Conservation (phyloP, 1,284 basidiomycete genomes). For the Tetrapyrgos nigripes region DNA sequence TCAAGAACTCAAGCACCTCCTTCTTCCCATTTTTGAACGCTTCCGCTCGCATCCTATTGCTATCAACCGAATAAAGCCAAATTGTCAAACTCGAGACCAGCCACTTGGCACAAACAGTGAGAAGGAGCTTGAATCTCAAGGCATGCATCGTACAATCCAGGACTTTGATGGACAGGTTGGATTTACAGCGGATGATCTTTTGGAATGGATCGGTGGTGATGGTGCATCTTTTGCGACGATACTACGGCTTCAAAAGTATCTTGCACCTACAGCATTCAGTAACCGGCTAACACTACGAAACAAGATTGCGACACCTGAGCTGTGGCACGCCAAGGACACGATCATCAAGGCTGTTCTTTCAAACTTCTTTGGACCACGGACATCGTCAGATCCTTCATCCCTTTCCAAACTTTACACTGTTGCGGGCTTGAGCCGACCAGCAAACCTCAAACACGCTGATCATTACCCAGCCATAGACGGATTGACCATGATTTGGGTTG, state of each 20-base stretch:
- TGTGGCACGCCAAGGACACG: conserved; percentile 18
- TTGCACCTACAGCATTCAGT: background rate
- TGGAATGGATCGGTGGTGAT: conserved; percentile 17
- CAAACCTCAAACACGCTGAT: conserved; percentile 1
- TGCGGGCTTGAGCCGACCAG: conserved; percentile 9
- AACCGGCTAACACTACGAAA: conserved; percentile 3
- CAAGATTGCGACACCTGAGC: conserved; percentile 12
- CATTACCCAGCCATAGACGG: background rate
- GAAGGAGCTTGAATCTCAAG: conserved; percentile 18
- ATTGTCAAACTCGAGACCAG: background rate
- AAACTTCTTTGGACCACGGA: conserved; percentile 16
- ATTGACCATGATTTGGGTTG: background rate
- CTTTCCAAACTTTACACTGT: conserved; percentile 8
- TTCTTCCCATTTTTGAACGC: background rate
- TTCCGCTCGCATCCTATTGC: conserved; percentile 1
- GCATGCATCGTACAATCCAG: conserved; percentile 18
- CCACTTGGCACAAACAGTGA: conserved; percentile 19
- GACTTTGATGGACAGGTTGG: conserved; percentile 24
- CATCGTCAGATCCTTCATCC: conserved; percentile 12
- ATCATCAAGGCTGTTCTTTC: conserved; percentile 2
- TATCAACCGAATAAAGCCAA: background rate
- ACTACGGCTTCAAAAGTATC: conserved; percentile 16
- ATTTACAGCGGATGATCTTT: background rate
- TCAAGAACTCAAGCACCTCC: background rate
- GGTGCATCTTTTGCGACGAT: conserved; percentile 18